Conservation (phyloP, 495 filamentous ascomycete genomes). For the Xylaria bambusicola region DNA sequence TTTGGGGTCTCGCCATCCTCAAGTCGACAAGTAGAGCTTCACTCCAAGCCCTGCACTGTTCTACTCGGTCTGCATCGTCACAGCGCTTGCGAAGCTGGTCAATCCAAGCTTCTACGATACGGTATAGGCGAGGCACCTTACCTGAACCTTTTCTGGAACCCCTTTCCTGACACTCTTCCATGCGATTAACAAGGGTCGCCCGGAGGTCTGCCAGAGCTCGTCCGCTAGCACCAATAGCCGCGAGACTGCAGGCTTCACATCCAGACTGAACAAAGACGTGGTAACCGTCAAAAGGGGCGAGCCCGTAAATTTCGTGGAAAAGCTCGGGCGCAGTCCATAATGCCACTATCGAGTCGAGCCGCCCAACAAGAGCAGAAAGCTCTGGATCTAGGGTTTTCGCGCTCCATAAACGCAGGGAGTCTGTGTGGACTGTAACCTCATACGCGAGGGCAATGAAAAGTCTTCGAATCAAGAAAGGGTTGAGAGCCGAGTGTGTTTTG, state of each 20-base stretch:
- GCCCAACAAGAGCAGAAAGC: slow-evolving; percentile 30
- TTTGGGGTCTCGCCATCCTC: slow-evolving; percentile 17
- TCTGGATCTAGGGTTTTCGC: slow-evolving; percentile 15
- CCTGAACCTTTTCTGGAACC: neutral
- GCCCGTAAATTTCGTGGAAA: slow-evolving; percentile 32
- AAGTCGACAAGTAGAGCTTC: slow-evolving; percentile 19
- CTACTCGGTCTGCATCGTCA: slow-evolving; percentile 8
- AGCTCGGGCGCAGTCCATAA: slow-evolving; percentile 37
- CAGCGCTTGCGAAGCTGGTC: slow-evolving; percentile 16
- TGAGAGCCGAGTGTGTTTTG: slow-evolving; percentile 34
- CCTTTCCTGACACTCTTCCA: slow-evolving; percentile 19
- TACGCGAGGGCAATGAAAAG: slow-evolving; percentile 36
- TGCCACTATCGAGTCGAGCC: slow-evolving; percentile 36
- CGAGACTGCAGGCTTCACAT: slow-evolving; percentile 51
- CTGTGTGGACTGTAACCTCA: slow-evolving; percentile 38
- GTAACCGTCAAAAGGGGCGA: slow-evolving; percentile 23
- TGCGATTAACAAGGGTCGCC: slow-evolving; percentile 37
- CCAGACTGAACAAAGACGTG: slow-evolving; percentile 32
- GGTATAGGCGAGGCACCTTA: slow-evolving; percentile 30
- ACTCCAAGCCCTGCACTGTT: slow-evolving; percentile 24
- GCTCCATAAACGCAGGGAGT: slow-evolving; percentile 25
- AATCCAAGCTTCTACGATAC: slow-evolving; percentile 48
- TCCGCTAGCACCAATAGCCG: slow-evolving; percentile 41
- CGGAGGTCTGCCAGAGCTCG: slow-evolving; percentile 39
- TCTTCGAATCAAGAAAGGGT: slow-evolving; percentile 37